These are phyloP conservation scores for Neurospora sp. DNA, from an alignment of 495 filamentous ascomycete species.

Conservation along the genomic window DNA sequence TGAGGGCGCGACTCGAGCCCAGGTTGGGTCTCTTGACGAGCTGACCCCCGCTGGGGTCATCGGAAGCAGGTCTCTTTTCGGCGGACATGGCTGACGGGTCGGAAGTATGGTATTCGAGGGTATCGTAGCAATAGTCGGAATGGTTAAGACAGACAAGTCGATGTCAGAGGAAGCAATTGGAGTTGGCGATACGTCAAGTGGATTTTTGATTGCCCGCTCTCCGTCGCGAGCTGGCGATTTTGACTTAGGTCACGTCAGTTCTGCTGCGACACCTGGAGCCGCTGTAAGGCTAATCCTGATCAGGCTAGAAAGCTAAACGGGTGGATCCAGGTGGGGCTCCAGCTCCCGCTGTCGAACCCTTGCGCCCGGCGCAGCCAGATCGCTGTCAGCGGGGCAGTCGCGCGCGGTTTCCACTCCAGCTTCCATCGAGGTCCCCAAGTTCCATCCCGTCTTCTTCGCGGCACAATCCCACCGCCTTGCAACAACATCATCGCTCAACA, in stretches of 20 bases:
- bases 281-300: neutral
- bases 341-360: neutral
- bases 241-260: neutral
- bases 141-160: neutral
- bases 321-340: neutral
- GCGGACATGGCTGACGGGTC: conserved; percentile 54
- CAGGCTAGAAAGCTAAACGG: neutral
- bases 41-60: conserved; percentile 68
- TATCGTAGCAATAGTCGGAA: neutral
- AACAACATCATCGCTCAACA: neutral
- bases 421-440: neutral
- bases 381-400: neutral
- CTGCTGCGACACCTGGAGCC: neutral
- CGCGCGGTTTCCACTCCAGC: neutral
- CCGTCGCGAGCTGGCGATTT: conserved; percentile 4
- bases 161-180: neutral
- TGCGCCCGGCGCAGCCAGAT: neutral
- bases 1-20: conserved; percentile 48
- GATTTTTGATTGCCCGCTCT: conserved; percentile 24
- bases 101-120: neutral
- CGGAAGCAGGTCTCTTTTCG: conserved; percentile 80
- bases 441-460: neutral
- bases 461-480: conserved; percentile 13
- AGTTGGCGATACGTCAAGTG: conserved; percentile 1
- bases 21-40: conserved; percentile 87